phyloP scores from a whole-genome alignment of 768 basidiomycete species.

The Rubroboletus satanas region DNA sequence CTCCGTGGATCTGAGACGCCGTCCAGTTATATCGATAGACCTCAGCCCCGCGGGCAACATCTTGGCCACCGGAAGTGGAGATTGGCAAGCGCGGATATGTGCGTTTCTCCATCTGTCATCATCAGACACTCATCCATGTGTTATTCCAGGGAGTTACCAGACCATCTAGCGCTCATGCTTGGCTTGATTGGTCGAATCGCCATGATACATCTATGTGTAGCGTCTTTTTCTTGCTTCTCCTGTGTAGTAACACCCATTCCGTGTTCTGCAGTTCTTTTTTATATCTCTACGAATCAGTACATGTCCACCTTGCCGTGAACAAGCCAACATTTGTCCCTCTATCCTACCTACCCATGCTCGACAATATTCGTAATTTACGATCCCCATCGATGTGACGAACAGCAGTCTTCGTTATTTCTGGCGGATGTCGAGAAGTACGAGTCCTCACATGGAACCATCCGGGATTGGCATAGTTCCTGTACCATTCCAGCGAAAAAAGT shows the following conservation, averaged over 20 bases:
- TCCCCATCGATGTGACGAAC: neutral
- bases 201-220: conserved; percentile 26
- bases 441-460: neutral
- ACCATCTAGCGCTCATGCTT: conserved; percentile 18
- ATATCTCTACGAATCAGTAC: conserved; percentile 24
- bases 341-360: conserved; percentile 1
- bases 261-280: conserved; percentile 11
- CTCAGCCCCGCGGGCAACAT: conserved; percentile 57
- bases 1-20: conserved; percentile 7
- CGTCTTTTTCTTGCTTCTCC: conserved; percentile 25
- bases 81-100: conserved; percentile 72
- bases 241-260: conserved; percentile 19
- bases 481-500: neutral
- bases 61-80: conserved; percentile 68
- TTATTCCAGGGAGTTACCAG: conserved; percentile 29
- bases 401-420: neutral
- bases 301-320: conserved; percentile 5
- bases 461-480: neutral
- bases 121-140: conserved; percentile 2
- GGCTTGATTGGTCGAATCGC: conserved; percentile 5
- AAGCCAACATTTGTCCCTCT: neutral
- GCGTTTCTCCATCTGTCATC: conserved; percentile 20
- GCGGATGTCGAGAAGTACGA: neutral
- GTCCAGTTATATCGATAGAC: conserved; percentile 66
- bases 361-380: conserved; percentile 5